Evolutionary conservation across 495 filamentous ascomycete species (phyloP), one percentile per base, ranked within the genome.

Genomic region (Annulohypoxylon bovei): DNA sequence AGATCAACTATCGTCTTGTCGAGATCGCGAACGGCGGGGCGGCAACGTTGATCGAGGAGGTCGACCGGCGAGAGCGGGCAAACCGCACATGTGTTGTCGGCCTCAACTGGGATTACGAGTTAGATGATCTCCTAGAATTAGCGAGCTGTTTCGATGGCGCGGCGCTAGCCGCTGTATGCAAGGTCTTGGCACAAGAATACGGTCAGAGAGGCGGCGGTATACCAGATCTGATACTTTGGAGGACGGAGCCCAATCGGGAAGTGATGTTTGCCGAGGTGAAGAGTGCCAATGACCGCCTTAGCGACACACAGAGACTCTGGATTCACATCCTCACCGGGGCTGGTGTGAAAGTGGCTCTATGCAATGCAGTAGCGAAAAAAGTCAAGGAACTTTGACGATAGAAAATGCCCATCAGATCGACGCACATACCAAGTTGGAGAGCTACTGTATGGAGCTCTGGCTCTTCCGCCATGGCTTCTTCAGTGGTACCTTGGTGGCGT

Each of bases 281-380:
- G 85, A 93, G 90, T 65, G 93, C 93, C 81, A 98, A 97, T 82
- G 95, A 99, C 84, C 88, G 93, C 32, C 83, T 99, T 75, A 97
- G 95, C 80, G 95, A 99, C 84, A 96, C 94, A 33, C 95, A 99
- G 80, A 85, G 95, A 69, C 82, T 99, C 39, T 99, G 95, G 95
- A 97, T 98, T 72, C 92, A 98, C 84, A 93, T 98, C 2, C 81
- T 99, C 52, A 89, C 88, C 4, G 89, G 89, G 1, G 93, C 94
- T 3, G 94, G 95, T 1, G 85, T 99, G 11, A 85, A 81, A 70
- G 94, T 98, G 27, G 93, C 97, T 78, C 78, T 98, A 60, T 97
- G 94, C 80, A 90, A 94, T 83, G 94, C 92, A 6, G 87, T 93
- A 76, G 92, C 94, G 39, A 90, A 81, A 77, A 90, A 97, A 77